Percentiles rank a stretch among this genome's conserved stretches.
Conservation (phyloP, 2,329 filamentous ascomycete genomes). For the Macrophomina tecta region DNA sequence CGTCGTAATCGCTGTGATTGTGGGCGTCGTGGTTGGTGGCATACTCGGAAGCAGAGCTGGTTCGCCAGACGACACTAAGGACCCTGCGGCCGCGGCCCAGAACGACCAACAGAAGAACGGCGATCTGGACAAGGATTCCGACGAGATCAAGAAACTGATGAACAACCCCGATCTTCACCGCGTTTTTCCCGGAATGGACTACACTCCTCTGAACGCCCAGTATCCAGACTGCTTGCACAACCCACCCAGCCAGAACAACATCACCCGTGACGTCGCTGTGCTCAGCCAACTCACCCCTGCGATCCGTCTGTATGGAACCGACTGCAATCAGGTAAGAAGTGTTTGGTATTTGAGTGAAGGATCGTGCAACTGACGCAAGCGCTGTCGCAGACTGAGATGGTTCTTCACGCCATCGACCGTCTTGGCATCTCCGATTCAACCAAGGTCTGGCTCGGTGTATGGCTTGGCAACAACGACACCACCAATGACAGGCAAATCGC, state of each 20-base stretch:
- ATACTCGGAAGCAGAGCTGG: slow-evolving; percentile 62
- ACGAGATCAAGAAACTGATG: slow-evolving; percentile 80
- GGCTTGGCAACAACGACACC: slow-evolving; percentile 82
- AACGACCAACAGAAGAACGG: slow-evolving; percentile 69
- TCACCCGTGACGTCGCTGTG: slow-evolving; percentile 89
- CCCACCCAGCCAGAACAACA: slow-evolving; percentile 89
- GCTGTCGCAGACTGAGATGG: slow-evolving; percentile 72
- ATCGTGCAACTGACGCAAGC: background rate
- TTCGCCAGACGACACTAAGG: slow-evolving; percentile 34
- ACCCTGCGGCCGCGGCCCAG: slow-evolving; percentile 48
- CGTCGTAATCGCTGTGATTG: slow-evolving; percentile 72
- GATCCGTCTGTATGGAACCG: slow-evolving; percentile 88
- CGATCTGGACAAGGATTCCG: slow-evolving; percentile 75
- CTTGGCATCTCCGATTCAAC: slow-evolving; percentile 72
- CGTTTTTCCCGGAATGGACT: slow-evolving; percentile 94
- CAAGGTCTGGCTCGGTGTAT: slow-evolving; percentile 94
- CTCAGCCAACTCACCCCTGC: slow-evolving; percentile 88
- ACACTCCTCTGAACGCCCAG: slow-evolving; percentile 89
- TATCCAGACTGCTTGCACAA: slow-evolving; percentile 81
- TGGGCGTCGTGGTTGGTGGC: slow-evolving; percentile 76
- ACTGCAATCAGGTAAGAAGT: slow-evolving; percentile 77
- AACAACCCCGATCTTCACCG: slow-evolving; percentile 84
- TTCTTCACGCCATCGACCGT: slow-evolving; percentile 78
- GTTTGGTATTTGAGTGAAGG: background rate
- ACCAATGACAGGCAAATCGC: slow-evolving; percentile 82